Evolutionary conservation across 345 rosid genomes (phyloP).

Genomic region (Angophora floribunda): DNA sequence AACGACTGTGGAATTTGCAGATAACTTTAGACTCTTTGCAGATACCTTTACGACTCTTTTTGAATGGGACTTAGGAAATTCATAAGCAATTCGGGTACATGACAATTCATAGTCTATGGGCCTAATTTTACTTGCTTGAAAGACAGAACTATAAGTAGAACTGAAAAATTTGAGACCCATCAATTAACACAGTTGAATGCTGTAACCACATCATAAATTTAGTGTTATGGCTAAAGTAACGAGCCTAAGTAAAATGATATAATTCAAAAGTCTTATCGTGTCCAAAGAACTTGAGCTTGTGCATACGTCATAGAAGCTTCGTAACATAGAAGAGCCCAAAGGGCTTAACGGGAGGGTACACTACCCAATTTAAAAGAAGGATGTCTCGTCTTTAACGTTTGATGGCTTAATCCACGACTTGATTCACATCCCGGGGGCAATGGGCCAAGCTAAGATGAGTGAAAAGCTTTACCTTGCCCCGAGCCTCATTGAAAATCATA

Average conservation of each 20-base stretch:
- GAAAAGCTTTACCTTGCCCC: background rate
- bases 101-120: background rate
- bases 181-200: background rate
- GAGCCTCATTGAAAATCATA: accelerated
- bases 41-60: background rate
- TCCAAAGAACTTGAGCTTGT: background rate
- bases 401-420: background rate
- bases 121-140: background rate
- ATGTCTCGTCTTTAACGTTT: background rate
- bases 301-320: background rate
- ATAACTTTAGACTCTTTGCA: background rate
- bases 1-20: background rate
- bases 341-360: background rate
- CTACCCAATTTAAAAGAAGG: background rate
- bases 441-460: background rate
- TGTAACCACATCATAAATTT: background rate
- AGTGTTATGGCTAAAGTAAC: background rate
- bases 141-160: background rate
- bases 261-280: background rate
- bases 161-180: background rate
- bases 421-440: background rate
- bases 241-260: background rate
- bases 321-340: too few relatives aligned
- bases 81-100: background rate
- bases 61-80: background rate